These are phyloP conservation scores for Pyrrhoderma noxium DNA, from an alignment of 1,284 basidiomycete genomes.

Conservation along the genomic window DNA sequence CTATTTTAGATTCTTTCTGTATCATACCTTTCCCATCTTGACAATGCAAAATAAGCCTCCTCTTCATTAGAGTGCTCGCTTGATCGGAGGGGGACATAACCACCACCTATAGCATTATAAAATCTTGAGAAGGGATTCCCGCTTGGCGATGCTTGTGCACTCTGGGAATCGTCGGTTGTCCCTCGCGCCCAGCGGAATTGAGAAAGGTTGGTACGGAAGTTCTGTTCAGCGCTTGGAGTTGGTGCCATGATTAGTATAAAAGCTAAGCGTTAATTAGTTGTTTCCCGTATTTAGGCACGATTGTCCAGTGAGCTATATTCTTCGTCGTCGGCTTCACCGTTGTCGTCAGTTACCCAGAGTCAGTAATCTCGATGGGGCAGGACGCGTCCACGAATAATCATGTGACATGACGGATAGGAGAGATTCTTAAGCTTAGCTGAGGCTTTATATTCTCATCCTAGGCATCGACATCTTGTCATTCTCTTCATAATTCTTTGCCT, in stretches of 20 bases:
- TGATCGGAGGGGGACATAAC: conserved; percentile 71
- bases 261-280: neutral
- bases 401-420: too few species aligned
- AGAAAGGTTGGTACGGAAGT: conserved; percentile 60
- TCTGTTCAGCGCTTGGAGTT: conserved; percentile 50
- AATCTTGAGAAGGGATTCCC: conserved; percentile 63
- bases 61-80: conserved; percentile 87
- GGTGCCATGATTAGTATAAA: conserved; percentile 12
- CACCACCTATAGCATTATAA: conserved; percentile 67
- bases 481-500: too few species aligned
- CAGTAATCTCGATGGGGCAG: too few species aligned
- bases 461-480: too few species aligned
- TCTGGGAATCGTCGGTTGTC: conserved; percentile 63
- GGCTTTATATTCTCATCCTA: too few species aligned
- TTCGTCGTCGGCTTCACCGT: conserved; percentile 2
- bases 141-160: conserved; percentile 28
- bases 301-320: neutral
- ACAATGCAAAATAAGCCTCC: conserved; percentile 92
- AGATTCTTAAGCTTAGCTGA: too few species aligned
- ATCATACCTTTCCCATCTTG: conserved; percentile 78
- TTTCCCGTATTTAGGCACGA: neutral
- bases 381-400: neutral
- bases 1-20: conserved; percentile 3
- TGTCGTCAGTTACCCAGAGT: neutral
- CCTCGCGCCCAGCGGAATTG: conserved; percentile 85